Base-by-base conservation (phyloP, 2,329 filamentous ascomycete genomes). In the Chaetomium sp. region DNA sequence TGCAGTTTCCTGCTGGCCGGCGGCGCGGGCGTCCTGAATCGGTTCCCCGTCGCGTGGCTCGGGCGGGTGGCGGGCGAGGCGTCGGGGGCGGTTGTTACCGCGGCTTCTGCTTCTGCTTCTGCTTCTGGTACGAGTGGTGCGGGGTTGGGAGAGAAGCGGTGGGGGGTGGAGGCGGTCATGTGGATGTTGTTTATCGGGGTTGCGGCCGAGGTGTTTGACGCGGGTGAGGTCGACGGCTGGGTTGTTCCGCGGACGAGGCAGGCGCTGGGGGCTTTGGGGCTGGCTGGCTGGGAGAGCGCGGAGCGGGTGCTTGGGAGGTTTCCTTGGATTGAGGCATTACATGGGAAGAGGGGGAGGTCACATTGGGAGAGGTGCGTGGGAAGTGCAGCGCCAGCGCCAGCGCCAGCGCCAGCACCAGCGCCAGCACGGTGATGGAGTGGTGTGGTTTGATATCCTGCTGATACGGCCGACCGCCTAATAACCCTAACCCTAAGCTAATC, bases 311-410 rank as follows among this genome's bases (percentile, higher is more conserved):
- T 54, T 38, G 34, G 6, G 41, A 11, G 43, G 35, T 65, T 64
- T 54, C 65, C 64, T 40, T 66, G 65, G 65, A 50, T 67, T n/a
- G 48, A 53, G 35, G 53, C 54, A 11, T 19, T 66, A 36, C 62
- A 67, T 56, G 60, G 59, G 42, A 56, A 49, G 35, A 40, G 44
- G 27, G 56, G 54, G n/a, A 33, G 36, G 46, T 44, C 51, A 44
- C 43, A 58, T 9, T 60, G 51, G 53, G 48, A 52, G 19, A 38
- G 43, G 37, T 51, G 46, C 12, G 38, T 36, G 45, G 37, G 37
- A 38, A 12, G 37, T 27, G 19, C 19, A 27, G 19, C 19, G 19
- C 19, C 19, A 27, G 19, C 19, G 19, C 19, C 19, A 27, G 19
- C 19, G 19, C 19, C 19, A 27, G 19, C 19, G 19, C 19, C 19